A percentile compares a stretch with the other conserved stretches of the same genome.
Evolutionary conservation across 345 rosid species (phyloP).

Genomic region (Passiflora organensis): DNA sequence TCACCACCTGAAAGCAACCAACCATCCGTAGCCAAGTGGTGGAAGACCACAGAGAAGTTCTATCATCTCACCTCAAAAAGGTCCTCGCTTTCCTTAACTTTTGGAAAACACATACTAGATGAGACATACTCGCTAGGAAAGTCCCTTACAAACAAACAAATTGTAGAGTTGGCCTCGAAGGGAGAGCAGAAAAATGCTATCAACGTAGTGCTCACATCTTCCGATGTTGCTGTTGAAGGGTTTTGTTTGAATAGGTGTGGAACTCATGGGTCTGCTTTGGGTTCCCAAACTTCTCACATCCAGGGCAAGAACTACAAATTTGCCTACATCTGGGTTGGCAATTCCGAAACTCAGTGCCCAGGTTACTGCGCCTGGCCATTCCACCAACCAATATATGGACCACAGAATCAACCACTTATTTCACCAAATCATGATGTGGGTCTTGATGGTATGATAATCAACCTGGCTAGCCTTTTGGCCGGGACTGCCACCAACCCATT

Average conservation of each 20-base stretch:
- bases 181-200: conserved; percentile 8
- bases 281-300: neutral
- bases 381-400: conserved; percentile 30
- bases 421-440: conserved; percentile 30
- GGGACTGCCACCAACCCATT: conserved; percentile 27
- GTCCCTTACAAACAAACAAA: conserved; percentile 4
- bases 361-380: conserved; percentile 32
- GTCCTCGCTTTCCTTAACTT: neutral
- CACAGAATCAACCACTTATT: conserved; percentile 14
- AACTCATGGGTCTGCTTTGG: neutral
- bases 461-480: conserved; percentile 24
- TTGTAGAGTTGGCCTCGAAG: conserved; percentile 13
- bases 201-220: conserved; percentile 14
- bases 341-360: conserved; percentile 28
- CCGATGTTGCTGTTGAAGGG: conserved; percentile 17
- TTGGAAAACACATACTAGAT: conserved; percentile 10
- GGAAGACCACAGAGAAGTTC: conserved; percentile 11
- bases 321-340: conserved; percentile 32
- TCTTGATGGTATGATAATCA: conserved; percentile 24
- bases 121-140: conserved; percentile 8
- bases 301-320: conserved; percentile 8
- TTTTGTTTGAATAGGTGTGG: conserved; percentile 13
- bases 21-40: conserved; percentile 12
- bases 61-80: neutral
- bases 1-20: neutral